Evolutionary conservation across 495 filamentous ascomycete genomes (phyloP).

Genomic region (Sphaerosporella brunnea): DNA sequence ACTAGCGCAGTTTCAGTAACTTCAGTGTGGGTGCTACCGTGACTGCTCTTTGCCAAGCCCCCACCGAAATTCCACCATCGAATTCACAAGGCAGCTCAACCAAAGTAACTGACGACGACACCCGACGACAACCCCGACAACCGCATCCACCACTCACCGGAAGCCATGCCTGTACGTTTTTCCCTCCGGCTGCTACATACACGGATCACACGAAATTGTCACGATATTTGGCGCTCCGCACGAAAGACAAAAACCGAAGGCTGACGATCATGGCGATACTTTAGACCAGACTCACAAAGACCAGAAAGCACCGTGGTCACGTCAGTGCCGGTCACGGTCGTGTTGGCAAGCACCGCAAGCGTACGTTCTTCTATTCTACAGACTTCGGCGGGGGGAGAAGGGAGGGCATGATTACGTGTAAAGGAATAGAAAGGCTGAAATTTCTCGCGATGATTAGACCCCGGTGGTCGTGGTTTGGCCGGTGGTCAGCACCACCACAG

Average conservation of each 20-base stretch:
- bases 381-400: neutral
- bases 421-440: constrained; percentile 3
- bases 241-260: constrained; percentile 1
- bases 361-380: constrained; percentile 27
- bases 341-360: constrained; percentile 85
- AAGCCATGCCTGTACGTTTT: constrained; percentile 25
- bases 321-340: constrained; percentile 88
- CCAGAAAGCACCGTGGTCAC: constrained; percentile 52
- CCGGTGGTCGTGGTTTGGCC: constrained; percentile 41
- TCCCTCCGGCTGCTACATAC: constrained; percentile 22
- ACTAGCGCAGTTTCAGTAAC: too few relatives aligned
- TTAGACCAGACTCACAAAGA: constrained; percentile 27
- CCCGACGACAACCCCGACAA: constrained; percentile 1
- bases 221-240: neutral
- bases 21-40: too few relatives aligned
- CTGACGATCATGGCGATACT: constrained; percentile 8
- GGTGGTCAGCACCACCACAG: constrained; percentile 94
- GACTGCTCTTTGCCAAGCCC: too few relatives aligned
- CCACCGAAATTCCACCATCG: too few relatives aligned
- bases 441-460: constrained; percentile 18
- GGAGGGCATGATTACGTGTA: neutral
- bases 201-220: constrained; percentile 4
- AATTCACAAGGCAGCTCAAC: too few relatives aligned
- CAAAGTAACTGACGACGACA: too few relatives aligned
- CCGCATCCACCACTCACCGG: constrained; percentile 6